Percentiles rank a stretch among this genome's conserved stretches.
Conservation (phyloP, 1,284 basidiomycete species). For the Sanghuangporus weigelae region DNA sequence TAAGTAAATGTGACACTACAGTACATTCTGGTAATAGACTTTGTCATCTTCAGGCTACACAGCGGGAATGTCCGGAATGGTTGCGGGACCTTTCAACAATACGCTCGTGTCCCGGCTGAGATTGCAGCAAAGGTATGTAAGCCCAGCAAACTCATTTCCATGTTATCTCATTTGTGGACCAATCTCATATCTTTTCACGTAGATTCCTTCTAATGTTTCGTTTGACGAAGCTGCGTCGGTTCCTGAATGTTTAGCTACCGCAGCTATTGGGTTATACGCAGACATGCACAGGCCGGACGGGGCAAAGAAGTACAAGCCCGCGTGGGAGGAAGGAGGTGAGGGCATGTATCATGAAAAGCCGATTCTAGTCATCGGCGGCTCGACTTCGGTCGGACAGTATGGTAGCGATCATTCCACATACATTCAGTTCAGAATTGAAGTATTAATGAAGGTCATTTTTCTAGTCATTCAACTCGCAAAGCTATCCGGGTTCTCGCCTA, state of each 20-base stretch:
- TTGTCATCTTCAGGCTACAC: conserved; percentile 32
- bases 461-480: conserved; percentile 40
- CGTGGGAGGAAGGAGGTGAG: conserved; percentile 23
- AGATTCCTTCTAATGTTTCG: conserved; percentile 36
- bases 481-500: conserved; percentile 46
- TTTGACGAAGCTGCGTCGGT: conserved; percentile 34
- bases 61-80: conserved; percentile 34
- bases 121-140: conserved; percentile 38
- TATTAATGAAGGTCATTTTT: not conserved
- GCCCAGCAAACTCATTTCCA: conserved; percentile 24
- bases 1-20: conserved; percentile 26
- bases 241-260: conserved; percentile 34
- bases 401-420: conserved; percentile 24
- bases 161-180: not conserved
- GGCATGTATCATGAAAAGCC: conserved; percentile 24
- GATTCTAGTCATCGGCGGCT: conserved; percentile 32
- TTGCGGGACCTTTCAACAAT: conserved; percentile 45
- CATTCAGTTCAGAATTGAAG: not conserved
- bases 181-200: not conserved
- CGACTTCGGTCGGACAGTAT: conserved; percentile 35
- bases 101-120: conserved; percentile 35
- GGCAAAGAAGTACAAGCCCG: conserved; percentile 6
- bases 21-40: not conserved
- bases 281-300: not conserved
- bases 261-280: conserved; percentile 31